These are phyloP conservation scores for Fusarium coicis DNA, from an alignment of 2,329 filamentous ascomycete genomes.

Conservation along the genomic window DNA sequence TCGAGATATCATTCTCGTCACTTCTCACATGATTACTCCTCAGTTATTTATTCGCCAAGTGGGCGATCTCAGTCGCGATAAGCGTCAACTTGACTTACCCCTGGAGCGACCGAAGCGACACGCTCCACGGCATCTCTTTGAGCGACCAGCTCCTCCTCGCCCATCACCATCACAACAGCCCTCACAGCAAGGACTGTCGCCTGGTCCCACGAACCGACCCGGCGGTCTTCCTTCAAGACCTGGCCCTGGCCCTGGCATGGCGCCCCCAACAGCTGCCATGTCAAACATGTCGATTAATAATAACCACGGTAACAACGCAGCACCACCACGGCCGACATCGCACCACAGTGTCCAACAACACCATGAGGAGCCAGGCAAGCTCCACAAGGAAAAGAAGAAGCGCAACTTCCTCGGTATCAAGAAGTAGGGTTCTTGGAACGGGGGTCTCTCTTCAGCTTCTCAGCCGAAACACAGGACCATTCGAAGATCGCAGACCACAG, in stretches of 20 bases:
- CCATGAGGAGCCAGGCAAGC: conserved; percentile 52
- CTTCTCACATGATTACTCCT: conserved; percentile 92
- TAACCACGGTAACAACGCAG: conserved; percentile 30
- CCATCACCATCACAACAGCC: conserved; percentile 47
- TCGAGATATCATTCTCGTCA: conserved; percentile 87
- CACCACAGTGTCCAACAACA: conserved; percentile 30
- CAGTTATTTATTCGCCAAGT: conserved; percentile 85
- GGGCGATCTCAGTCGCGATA: conserved; percentile 79
- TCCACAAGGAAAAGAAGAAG: conserved; percentile 71
- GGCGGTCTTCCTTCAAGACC: conserved; percentile 45
- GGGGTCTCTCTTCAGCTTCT: conserved; percentile 28
- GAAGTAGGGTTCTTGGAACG: conserved; percentile 58
- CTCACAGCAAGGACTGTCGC: conserved; percentile 13
- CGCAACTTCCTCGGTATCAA: conserved; percentile 68
- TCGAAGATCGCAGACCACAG: conserved; percentile 24
- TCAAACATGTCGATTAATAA: conserved; percentile 62
- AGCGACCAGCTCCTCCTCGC: conserved; percentile 70
- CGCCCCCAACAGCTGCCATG: conserved; percentile 64
- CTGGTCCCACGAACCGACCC: conserved; percentile 35
- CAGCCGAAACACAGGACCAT: background rate
- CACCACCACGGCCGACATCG: conserved; percentile 28
- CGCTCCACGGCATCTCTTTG: conserved; percentile 87
- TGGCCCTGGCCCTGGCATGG: conserved; percentile 38
- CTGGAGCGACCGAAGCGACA: conserved; percentile 82
- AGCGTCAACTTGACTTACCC: conserved; percentile 81